These are phyloP conservation scores for Melastoma malabathricum DNA, from an alignment of 345 rosid genomes.

Conservation along the genomic window DNA sequence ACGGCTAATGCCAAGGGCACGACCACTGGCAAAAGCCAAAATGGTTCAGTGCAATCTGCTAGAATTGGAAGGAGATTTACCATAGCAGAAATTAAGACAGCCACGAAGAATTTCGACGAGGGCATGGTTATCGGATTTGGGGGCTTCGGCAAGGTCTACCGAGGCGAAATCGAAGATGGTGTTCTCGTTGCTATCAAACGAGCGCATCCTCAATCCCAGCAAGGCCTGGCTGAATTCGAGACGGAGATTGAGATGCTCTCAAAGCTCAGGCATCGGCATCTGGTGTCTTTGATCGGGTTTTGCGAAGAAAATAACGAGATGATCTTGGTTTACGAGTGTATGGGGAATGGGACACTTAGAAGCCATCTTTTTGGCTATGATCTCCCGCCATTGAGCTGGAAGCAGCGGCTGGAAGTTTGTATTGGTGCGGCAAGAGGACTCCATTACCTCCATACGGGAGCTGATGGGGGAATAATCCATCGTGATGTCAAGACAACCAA, in stretches of 20 bases:
- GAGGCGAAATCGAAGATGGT: constrained; percentile 73
- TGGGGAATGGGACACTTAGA: constrained; percentile 33
- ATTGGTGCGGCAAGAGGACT: constrained; percentile 37
- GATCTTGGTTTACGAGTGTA: constrained; percentile 38
- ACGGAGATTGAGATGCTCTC: constrained; percentile 42
- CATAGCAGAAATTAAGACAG: constrained; percentile 55
- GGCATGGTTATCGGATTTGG: constrained; percentile 70
- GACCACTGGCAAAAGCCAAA: constrained; percentile 17
- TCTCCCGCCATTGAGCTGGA: constrained; percentile 24
- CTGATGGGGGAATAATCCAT: constrained; percentile 35
- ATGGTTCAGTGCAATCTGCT: constrained; percentile 22
- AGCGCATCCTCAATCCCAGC: constrained; percentile 45
- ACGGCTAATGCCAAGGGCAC: constrained; percentile 43
- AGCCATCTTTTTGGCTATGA: constrained; percentile 32
- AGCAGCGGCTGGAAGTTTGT: constrained; percentile 30
- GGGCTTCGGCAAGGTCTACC: constrained; percentile 82
- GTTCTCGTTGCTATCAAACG: constrained; percentile 67
- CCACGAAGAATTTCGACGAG: constrained; percentile 72
- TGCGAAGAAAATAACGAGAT: constrained; percentile 34
- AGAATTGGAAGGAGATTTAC: constrained; percentile 54
- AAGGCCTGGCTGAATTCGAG: constrained; percentile 32
- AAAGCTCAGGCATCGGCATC: constrained; percentile 38
- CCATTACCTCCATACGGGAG: constrained; percentile 37
- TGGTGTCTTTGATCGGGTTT: constrained; percentile 33
- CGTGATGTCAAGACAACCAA: constrained; percentile 41